Evolutionary conservation across 257 asterid species (phyloP), one percentile per base, ranked within the genome.

Genomic region (Fraxinus cuspidata): DNA sequence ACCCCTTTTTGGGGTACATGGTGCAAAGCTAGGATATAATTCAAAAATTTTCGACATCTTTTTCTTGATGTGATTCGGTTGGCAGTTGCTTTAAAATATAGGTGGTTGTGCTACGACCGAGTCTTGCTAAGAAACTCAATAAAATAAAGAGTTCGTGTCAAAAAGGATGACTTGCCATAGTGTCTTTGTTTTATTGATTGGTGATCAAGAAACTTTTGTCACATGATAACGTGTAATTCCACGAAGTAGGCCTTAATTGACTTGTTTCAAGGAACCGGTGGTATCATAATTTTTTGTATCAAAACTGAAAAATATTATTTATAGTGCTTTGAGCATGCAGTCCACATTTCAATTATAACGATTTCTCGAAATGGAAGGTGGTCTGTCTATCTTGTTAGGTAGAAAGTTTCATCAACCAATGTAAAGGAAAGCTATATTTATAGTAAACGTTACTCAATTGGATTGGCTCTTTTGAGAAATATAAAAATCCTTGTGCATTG

Each of bases 301-400:
- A 38, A 72, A 72, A 78, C 7, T 40, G 44, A n/a, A 37, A 63
- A 42, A 63, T 63, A 77, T 1, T 76, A 28, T 42, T 70, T 58
- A 56, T 35, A 49, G 65, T 73, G 77, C 47, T 37, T 53, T 60
- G 49, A 47, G 29, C 15, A 7, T 67, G 31, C 72, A 63, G 71
- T 42, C n/a, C 23, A 29, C 37, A 40, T 31, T 64, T 35, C 40
- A 80, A 69, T 60, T 23, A 67, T 4, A 27, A 56, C 44, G 37
- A 37, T 73, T 68, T 31, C 49, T 38, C 18, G n/a, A 77, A 81
- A 37, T 44, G 53, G 81, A 78, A 69, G 81, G 85, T 73, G 60
- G 82, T 69, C 31, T 9, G 74, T 76, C 68, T 28, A 63, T 79
- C 83, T 82, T 78, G 86, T 80, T 84, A 21, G 83, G 80, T 78